phyloP scores from a whole-genome alignment of 2,329 filamentous ascomycete genomes.

The Phoma sp. region DNA sequence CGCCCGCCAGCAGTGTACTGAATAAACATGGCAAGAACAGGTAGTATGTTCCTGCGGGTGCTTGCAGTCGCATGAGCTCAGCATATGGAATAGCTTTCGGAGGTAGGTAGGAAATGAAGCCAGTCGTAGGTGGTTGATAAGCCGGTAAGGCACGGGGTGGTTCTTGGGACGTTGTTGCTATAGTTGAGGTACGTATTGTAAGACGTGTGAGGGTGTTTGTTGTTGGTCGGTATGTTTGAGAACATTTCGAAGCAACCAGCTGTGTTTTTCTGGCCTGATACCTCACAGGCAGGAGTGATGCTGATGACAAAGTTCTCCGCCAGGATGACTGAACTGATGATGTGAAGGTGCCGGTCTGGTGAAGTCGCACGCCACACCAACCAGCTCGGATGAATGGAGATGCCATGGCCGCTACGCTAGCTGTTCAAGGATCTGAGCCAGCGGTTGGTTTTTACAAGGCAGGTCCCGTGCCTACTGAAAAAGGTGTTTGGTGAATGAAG shows the following conservation, averaged over 20 bases:
- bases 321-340: neutral
- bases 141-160: slow-evolving; percentile 25
- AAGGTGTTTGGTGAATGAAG: slow-evolving; percentile 9
- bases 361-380: neutral
- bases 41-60: slow-evolving; percentile 82
- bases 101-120: slow-evolving; percentile 75
- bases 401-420: slow-evolving; percentile 11
- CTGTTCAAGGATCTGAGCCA: neutral
- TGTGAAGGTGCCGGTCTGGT: neutral
- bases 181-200: slow-evolving; percentile 7
- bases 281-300: slow-evolving; percentile 4
- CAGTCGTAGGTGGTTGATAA: slow-evolving; percentile 74
- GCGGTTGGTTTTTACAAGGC: slow-evolving; percentile 1
- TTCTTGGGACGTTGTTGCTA: slow-evolving; percentile 28
- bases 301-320: slow-evolving; percentile 2
- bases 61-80: slow-evolving; percentile 81
- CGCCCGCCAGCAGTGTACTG: slow-evolving; percentile 81
- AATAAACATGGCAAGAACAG: slow-evolving; percentile 87
- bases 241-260: slow-evolving; percentile 6
- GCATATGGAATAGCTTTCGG: slow-evolving; percentile 78
- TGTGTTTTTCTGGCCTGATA: slow-evolving; percentile 19
- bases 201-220: neutral
- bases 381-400: slow-evolving; percentile 1
- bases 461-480: neutral
- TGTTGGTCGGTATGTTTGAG: neutral